Base-by-base conservation (phyloP, 2,329 filamentous ascomycete genomes). In the Colletotrichum sp. region DNA sequence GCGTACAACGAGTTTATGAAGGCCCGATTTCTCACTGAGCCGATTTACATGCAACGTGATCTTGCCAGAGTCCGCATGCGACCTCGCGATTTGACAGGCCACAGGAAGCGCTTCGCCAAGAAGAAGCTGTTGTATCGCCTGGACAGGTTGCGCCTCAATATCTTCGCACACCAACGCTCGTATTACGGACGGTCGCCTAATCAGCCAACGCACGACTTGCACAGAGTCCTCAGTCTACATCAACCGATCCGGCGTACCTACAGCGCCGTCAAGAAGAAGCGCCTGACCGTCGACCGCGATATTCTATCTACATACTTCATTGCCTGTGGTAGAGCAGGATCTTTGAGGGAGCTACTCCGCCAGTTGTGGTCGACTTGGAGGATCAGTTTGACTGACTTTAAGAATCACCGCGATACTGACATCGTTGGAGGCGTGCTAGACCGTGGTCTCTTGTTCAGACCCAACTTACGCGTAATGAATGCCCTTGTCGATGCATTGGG, bases 401-500 rank as follows among this genome's bases (percentile, higher is more conserved):
- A 60, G 21, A 71, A 77, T 64, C 72, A 76, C 36, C 73, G 79
- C 5, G 78, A 81, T 1, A 74, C 80, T 12, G 21, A 76, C 9
- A 76, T 87, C 55, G 77, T 72, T 2, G 85, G 82, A 18, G 84
- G 57, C 9, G 3, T 57, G 81, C 34, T 79, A 81, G 2, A 88
- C 90, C 59, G 86, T 1, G 86, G 87, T 32, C 93, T 90, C 2
- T 89, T 90, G 9, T 82, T 93, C 36, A 85, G 87, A 67, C 95
- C 95, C 3, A 91, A 90, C 1, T 77, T 82, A 9, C 85, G 86
- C 3, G 86, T 96, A 1, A 87, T 96, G 26, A 87, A 90, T 71
- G 90, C 93, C 10, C 85, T 96, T n/a, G 93, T 93, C 7, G 92
- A 95, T 80, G 87, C 88, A 2, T 94, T 93, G 77, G 90, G 93